Evolutionary conservation across 2,329 filamentous ascomycete genomes (phyloP), one percentile per base, ranked within the genome.

Genomic region (Metarhizium humberi): DNA sequence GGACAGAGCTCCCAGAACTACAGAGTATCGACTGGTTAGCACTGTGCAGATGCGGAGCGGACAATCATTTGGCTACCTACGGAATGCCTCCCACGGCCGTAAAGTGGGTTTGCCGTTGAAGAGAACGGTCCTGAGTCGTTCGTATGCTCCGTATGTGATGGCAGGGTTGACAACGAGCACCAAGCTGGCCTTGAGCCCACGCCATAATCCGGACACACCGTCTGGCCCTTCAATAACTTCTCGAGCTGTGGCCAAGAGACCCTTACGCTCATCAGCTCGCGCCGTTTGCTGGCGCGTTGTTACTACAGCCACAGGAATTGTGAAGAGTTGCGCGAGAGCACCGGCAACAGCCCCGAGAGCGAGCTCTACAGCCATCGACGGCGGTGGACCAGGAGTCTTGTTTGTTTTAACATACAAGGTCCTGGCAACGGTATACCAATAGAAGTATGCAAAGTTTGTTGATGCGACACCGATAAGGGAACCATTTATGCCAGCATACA

Each of bases 361-460:
- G 55, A 99, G 78, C 72, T 99, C 94, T 48, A 87, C 78, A 4
- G 87, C 81, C 0, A 92, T 97, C 20, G 88, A 86, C 2, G 91
- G 90, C 30, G 86, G 67, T 3, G 66, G 66, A 6, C 68, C 63
- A 3, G 69, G 62, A 16, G 68, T 68, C 61, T 80, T 81, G 58
- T 78, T 70, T 45, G 81, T 75, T 61, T 80, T 81, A 62, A 89
- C 73, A 70, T 97, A 97, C 20, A 96, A 72, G 16, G 84, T 84
- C 59, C 94, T 85, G 36, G 96, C 90, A 32, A 94, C 75, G 5
- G 90, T 92, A 71, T 97, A 97, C 92, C 92, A 97, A 76, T 99
- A 99, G 71, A 99, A 99, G 75, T 99, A 99, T 65, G 94, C 94
- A 69, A 99, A 99, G 72, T 99, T 99, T 53, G 92, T 97, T 30